phyloP scores from a whole-genome alignment of 2,329 filamentous ascomycete species.

The Dothideomycetes sp. region DNA sequence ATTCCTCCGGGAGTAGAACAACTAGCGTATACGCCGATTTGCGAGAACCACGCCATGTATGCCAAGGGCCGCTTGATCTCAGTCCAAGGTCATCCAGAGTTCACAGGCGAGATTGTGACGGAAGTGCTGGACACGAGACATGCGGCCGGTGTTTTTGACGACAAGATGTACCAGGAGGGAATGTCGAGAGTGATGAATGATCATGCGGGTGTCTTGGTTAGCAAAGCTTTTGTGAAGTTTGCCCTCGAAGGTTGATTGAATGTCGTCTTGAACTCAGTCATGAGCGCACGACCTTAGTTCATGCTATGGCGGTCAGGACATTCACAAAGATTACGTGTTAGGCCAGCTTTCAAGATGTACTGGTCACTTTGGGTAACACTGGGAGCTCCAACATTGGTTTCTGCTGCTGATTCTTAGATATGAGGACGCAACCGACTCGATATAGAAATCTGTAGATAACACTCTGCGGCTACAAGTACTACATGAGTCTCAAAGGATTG shows the following conservation, averaged over 20 bases:
- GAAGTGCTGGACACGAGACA: conserved; percentile 58
- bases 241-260: conserved; percentile 45
- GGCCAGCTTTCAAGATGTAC: too few species aligned
- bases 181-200: conserved; percentile 52
- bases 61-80: conserved; percentile 54
- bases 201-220: conserved; percentile 73
- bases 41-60: conserved; percentile 74
- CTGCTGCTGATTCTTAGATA: too few species aligned
- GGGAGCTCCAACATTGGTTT: too few species aligned
- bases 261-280: neutral
- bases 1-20: conserved; percentile 51
- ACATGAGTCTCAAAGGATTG: too few species aligned
- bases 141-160: conserved; percentile 55
- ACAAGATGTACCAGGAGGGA: conserved; percentile 58
- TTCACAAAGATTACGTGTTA: too few species aligned
- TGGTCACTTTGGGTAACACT: too few species aligned
- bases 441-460: too few species aligned
- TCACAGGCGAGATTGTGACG: conserved; percentile 57
- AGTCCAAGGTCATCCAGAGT: conserved; percentile 82
- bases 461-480: too few species aligned
- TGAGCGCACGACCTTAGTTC: neutral
- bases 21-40: conserved; percentile 55
- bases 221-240: conserved; percentile 65
- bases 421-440: too few species aligned
- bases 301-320: neutral